Base-by-base conservation (phyloP, 1,284 basidiomycete species). In the Austroboletus novae-zelandiae region DNA sequence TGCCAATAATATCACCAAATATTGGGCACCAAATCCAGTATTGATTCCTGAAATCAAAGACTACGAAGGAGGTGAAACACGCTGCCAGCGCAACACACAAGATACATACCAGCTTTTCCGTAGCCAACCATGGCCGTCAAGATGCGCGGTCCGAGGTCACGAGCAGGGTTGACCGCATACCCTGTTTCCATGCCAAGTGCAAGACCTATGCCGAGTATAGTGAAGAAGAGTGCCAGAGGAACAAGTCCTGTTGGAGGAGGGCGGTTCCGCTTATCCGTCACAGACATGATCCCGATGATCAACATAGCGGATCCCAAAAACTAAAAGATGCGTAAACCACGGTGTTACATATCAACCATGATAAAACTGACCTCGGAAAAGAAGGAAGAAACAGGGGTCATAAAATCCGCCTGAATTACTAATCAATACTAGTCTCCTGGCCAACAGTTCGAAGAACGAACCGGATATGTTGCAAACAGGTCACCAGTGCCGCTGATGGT, bases 1-100 rank as follows among this genome's bases (percentile, higher is more conserved):
- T 80, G 23, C 84, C 85, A 25, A 78, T 51, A 53, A 86, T 76
- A 3, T 83, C 78, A 2, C 68, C 84, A 36, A 87, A 66, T 11
- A 83, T 56, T 13, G 84, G 80, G 57, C 83, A 84, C 89, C 89
- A 91, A 14, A 89, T 53, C 86, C 86, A 91, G 61, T 89, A 91
- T 54, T 86, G 84, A 58, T 73, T 76, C 51, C 77, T 70, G 57
- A 71, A 78, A 27, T 71, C 61, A 60, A 76, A 78, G 6, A 78
- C 77, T 75, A 42, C 17, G 15, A 14, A 39, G 18, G 25, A 23
- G 54, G 34, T 11, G 31, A 58, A 36, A 27, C 11, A 17, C 3
- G 20, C 5, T 23, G 9, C 30, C 9, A 6, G 34, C 18, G 23
- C 10, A 14, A 36, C 17, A 46, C 6, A 27, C 7, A 25, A 37